phyloP scores from a whole-genome alignment of 495 filamentous ascomycete genomes.

The Podospora fimiseda region DNA sequence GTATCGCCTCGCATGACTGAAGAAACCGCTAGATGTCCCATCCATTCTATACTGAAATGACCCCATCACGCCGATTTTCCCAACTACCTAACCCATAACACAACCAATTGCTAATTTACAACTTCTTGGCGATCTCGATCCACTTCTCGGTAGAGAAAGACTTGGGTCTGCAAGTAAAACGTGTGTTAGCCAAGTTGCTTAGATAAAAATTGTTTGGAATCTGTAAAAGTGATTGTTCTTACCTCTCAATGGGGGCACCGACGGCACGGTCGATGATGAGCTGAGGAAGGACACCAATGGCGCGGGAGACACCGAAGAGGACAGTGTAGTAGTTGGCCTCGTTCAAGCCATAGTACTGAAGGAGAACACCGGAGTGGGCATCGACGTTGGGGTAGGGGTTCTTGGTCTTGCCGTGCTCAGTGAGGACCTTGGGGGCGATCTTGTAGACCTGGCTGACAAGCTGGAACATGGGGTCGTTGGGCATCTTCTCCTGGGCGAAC shows the following conservation, averaged over 20 bases:
- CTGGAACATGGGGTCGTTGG: constrained; percentile 98
- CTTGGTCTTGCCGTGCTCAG: constrained; percentile 99
- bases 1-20: constrained; percentile 2
- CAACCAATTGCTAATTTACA: constrained; percentile 51
- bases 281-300: constrained; percentile 96
- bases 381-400: constrained; percentile 52
- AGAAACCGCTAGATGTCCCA: constrained; percentile 19
- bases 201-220: too few species aligned
- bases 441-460: constrained; percentile 99
- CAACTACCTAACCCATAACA: constrained; percentile 18
- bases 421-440: constrained; percentile 94
- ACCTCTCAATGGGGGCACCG: constrained; percentile 71
- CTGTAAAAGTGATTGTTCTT: constrained; percentile 6
- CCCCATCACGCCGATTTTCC: constrained; percentile 24
- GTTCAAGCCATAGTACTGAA: constrained; percentile 98
- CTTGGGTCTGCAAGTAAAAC: too few species aligned
- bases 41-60: constrained; percentile 30
- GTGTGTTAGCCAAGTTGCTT: too few species aligned
- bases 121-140: constrained; percentile 79
- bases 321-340: constrained; percentile 99
- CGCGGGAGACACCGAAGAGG: constrained; percentile 95
- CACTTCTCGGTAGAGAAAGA: constrained; percentile 95
- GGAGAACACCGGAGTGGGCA: constrained; percentile 90
- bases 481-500: constrained; percentile 83
- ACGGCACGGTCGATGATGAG: constrained; percentile 99